Percentiles rank a stretch among this genome's conserved stretches.
These are phyloP conservation scores for Lomentospora prolificans DNA, from an alignment of 2,329 filamentous ascomycete genomes.

Conservation along the genomic window DNA sequence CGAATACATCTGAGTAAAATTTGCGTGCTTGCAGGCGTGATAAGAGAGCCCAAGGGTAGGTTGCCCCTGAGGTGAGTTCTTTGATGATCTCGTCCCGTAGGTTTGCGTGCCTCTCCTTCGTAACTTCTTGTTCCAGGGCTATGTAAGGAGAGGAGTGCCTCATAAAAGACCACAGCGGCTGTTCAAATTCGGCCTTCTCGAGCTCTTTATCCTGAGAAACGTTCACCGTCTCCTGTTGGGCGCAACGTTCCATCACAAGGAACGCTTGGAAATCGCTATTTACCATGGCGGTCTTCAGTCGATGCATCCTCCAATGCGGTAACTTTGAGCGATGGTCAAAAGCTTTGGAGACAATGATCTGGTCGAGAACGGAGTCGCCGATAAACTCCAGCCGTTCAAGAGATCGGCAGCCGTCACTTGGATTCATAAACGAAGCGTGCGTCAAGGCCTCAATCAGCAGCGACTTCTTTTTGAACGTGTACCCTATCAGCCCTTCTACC, in stretches of 20 bases:
- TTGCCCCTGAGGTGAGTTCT: slow-evolving; percentile 36
- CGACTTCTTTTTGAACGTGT: slow-evolving; percentile 57
- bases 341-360: slow-evolving; percentile 57
- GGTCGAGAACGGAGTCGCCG: slow-evolving; percentile 77
- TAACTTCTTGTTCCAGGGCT: slow-evolving; percentile 31
- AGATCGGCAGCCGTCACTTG: slow-evolving; percentile 22
- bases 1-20: slow-evolving; percentile 75
- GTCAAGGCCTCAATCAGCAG: slow-evolving; percentile 74
- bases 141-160: slow-evolving; percentile 44
- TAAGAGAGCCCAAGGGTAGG: slow-evolving; percentile 72
- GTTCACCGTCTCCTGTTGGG: slow-evolving; percentile 14
- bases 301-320: slow-evolving; percentile 56
- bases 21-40: slow-evolving; percentile 58
- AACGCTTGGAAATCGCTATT: slow-evolving; percentile 77
- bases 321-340: slow-evolving; percentile 35
- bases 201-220: slow-evolving; percentile 12
- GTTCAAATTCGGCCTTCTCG: slow-evolving; percentile 12
- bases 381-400: slow-evolving; percentile 78
- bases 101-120: slow-evolving; percentile 32
- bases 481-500: slow-evolving; percentile 59
- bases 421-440: slow-evolving; percentile 53
- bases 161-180: slow-evolving; percentile 61
- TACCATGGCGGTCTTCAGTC: slow-evolving; percentile 63
- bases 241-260: slow-evolving; percentile 49
- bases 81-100: slow-evolving; percentile 38